A percentile compares a stretch with the other conserved stretches of the same genome.
Conservation (phyloP, 176 grass and related monocot genomes). For the Microstegium vimineum region DNA sequence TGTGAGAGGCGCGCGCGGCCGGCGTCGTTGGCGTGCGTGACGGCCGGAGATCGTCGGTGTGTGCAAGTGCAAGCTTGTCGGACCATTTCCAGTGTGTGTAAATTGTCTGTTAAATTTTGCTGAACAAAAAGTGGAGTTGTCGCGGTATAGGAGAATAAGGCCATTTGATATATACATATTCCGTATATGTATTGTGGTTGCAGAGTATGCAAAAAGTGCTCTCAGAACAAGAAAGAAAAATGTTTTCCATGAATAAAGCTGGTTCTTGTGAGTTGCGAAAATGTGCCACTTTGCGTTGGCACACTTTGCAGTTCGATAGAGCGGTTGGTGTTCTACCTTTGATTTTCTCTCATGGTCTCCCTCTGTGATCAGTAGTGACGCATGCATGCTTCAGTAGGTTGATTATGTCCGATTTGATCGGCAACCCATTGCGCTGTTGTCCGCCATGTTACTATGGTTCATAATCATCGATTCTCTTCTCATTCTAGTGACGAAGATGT, state of each 20-base stretch:
- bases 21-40: neutral
- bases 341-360: neutral
- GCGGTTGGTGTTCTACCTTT: neutral
- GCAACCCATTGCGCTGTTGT: too few relatives aligned
- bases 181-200: neutral
- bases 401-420: too few relatives aligned
- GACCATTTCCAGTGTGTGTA: constrained; percentile 23
- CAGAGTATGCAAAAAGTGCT: neutral
- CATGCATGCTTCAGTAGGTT: too few relatives aligned
- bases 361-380: neutral
- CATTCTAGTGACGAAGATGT: too few relatives aligned
- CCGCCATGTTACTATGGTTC: too few relatives aligned
- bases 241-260: neutral
- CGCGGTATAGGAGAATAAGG: constrained; percentile 12
- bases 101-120: constrained; percentile 14
- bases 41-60: neutral
- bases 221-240: neutral
- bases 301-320: neutral
- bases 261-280: neutral
- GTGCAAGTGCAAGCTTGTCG: neutral
- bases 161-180: neutral
- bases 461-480: too few relatives aligned
- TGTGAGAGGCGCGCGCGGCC: too few relatives aligned
- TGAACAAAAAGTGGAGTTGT: neutral
- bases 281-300: too few relatives aligned